Evolutionary conservation across 768 basidiomycete species (phyloP).

Genomic region (Amanita pallidorosea): DNA sequence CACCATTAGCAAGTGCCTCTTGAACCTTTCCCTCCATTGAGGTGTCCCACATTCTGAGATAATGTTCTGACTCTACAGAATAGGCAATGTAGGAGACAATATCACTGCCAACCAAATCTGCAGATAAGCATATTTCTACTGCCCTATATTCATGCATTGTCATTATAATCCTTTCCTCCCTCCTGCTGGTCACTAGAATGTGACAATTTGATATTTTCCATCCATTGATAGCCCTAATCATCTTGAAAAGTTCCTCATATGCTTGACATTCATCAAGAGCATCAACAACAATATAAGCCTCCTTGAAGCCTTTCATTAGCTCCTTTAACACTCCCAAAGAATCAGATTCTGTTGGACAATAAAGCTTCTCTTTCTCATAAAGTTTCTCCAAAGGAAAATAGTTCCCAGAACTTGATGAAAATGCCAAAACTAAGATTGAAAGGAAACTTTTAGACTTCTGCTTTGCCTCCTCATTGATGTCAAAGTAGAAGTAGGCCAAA

Average conservation of each 20-base stretch:
- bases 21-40: not conserved
- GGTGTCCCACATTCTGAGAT: not conserved
- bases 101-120: not conserved
- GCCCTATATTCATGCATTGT: not conserved
- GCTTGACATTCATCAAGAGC: not conserved
- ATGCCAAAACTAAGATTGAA: too few relatives aligned
- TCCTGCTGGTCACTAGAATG: not conserved
- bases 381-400: not conserved
- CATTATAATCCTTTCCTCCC: not conserved
- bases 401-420: not conserved
- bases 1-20: not conserved
- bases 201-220: not conserved
- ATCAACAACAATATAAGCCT: not conserved
- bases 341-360: not conserved
- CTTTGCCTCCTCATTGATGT: not conserved
- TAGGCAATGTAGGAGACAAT: not conserved
- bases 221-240: not conserved
- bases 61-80: not conserved
- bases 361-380: not conserved
- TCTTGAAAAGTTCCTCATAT: not conserved
- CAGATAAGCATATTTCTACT: not conserved
- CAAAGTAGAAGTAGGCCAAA: conserved; percentile 1
- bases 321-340: not conserved
- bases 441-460: not conserved
- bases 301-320: not conserved